These are phyloP conservation scores for Ceriops decandra DNA, from an alignment of 345 rosid species.

Conservation along the genomic window DNA sequence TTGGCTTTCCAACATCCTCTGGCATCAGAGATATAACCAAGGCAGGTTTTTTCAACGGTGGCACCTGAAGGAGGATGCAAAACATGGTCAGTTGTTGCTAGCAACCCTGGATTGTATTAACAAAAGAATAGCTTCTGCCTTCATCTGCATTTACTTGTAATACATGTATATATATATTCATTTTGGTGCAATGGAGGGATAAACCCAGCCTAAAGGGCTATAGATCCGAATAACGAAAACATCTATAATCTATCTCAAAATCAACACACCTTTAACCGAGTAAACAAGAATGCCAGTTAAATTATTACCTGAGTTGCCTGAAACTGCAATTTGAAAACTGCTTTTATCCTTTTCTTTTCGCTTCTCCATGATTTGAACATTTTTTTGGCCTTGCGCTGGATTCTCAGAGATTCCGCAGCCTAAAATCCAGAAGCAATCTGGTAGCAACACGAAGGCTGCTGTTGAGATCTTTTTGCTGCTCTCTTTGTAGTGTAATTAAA, in stretches of 20 bases:
- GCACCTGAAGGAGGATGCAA: slow-evolving; percentile 56
- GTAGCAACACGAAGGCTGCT: slow-evolving; percentile 11
- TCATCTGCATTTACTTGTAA: too few relatives aligned
- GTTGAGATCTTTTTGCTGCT: slow-evolving; percentile 1
- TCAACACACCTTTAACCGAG: slow-evolving; percentile 4
- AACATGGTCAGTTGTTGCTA: slow-evolving; percentile 22
- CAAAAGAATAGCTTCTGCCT: not conserved
- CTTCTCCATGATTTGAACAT: slow-evolving; percentile 90
- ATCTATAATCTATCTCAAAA: not conserved
- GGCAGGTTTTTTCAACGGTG: slow-evolving; percentile 71
- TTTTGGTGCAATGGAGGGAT: too few relatives aligned
- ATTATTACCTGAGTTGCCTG: slow-evolving; percentile 49
- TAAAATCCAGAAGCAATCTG: slow-evolving; percentile 9
- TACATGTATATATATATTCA: not conserved
- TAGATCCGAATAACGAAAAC: not conserved
- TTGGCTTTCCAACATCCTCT: slow-evolving; percentile 32
- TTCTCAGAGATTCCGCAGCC: slow-evolving; percentile 25
- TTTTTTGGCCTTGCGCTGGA: slow-evolving; percentile 17
- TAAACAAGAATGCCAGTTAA: slow-evolving; percentile 2
- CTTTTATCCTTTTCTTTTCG: slow-evolving; percentile 76
- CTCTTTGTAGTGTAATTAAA: slow-evolving; percentile 1
- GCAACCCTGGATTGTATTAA: slow-evolving; percentile 2
- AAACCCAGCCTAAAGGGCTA: too few relatives aligned
- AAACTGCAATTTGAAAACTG: slow-evolving; percentile 56
- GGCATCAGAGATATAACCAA: slow-evolving; percentile 25